A percentile compares a stretch with the other conserved stretches of the same genome.
Evolutionary conservation across 192 early-diverging fungal species (phyloP).

Genomic region (Chytriomyces hyalinus): DNA sequence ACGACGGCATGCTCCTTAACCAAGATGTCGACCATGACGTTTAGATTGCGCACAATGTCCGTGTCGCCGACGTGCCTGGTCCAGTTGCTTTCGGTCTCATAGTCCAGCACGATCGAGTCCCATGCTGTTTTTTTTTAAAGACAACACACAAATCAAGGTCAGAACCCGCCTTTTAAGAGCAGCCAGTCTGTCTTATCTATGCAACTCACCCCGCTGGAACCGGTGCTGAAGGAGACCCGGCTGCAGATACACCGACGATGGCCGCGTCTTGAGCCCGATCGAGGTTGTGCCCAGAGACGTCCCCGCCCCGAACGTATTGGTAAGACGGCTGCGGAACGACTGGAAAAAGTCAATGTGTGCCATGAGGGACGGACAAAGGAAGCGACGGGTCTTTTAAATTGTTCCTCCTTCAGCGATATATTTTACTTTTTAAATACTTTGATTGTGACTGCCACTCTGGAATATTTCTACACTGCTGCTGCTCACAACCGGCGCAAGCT

Average conservation of each 20-base stretch:
- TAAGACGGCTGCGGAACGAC: not conserved
- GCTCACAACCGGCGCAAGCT: not conserved
- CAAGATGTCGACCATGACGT: constrained; percentile 84
- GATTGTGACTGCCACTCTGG: not conserved
- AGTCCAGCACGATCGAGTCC: constrained; percentile 40
- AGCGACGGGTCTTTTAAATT: not conserved
- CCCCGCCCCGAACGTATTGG: not conserved
- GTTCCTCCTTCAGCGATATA: not conserved
- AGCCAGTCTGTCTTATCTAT: too few relatives aligned
- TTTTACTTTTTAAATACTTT: not conserved
- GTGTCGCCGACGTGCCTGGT: constrained; percentile 67
- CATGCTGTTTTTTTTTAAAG: not conserved
- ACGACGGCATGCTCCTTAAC: constrained; percentile 83
- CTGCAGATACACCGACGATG: not conserved
- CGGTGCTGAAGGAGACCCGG: not conserved
- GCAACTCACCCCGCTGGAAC: not conserved
- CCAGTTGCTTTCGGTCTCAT: constrained; percentile 41
- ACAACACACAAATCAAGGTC: too few relatives aligned
- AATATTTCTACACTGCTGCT: not conserved
- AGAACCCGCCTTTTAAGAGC: too few relatives aligned
- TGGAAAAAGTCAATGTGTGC: not conserved
- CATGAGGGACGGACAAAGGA: not conserved
- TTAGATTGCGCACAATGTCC: constrained; percentile 74
- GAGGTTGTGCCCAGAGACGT: not conserved
- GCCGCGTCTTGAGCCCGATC: not conserved